phyloP scores from a whole-genome alignment of 768 basidiomycete genomes.

The Pulveroboletus sp. region DNA sequence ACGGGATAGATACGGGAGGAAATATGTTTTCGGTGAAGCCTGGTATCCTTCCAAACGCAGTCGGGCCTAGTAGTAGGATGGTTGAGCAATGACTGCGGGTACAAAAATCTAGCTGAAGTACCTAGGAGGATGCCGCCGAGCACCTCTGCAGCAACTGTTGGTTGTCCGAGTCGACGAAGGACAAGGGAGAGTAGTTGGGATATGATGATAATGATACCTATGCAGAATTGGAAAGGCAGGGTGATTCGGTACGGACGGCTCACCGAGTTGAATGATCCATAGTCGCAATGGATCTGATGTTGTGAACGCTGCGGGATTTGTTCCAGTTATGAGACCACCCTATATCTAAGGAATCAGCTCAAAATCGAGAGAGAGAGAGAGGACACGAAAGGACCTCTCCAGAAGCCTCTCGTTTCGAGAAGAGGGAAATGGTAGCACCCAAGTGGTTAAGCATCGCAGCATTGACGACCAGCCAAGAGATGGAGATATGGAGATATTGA shows the following conservation, averaged over 20 bases:
- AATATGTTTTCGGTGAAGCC: slow-evolving; percentile 88
- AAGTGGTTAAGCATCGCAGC: too few species aligned
- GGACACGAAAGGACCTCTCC: slow-evolving; percentile 17
- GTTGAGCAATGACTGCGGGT: not conserved
- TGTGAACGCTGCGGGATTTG: slow-evolving; percentile 68
- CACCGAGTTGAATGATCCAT: slow-evolving; percentile 80
- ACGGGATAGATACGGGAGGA: slow-evolving; percentile 65
- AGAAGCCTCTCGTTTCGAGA: slow-evolving; percentile 10
- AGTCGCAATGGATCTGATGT: slow-evolving; percentile 65
- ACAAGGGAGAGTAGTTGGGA: slow-evolving; percentile 72
- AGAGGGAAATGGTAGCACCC: not conserved
- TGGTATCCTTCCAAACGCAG: slow-evolving; percentile 77
- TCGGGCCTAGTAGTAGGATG: slow-evolving; percentile 32
- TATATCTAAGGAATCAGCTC: slow-evolving; percentile 25
- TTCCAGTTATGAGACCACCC: slow-evolving; percentile 75
- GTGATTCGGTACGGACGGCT: slow-evolving; percentile 18
- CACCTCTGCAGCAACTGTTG: slow-evolving; percentile 81
- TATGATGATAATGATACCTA: slow-evolving; percentile 80
- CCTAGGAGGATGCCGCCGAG: slow-evolving; percentile 87
- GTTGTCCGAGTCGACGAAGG: slow-evolving; percentile 75
- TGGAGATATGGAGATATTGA: too few species aligned
- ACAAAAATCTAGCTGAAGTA: slow-evolving; percentile 38
- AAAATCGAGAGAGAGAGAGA: not conserved
- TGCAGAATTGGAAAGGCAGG: not conserved
- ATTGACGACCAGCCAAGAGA: too few species aligned